A percentile compares a stretch with the other conserved stretches of the same genome.
phyloP scores from a whole-genome alignment of 371 early-diverging fungal species.

The Chytridium lagenaria region DNA sequence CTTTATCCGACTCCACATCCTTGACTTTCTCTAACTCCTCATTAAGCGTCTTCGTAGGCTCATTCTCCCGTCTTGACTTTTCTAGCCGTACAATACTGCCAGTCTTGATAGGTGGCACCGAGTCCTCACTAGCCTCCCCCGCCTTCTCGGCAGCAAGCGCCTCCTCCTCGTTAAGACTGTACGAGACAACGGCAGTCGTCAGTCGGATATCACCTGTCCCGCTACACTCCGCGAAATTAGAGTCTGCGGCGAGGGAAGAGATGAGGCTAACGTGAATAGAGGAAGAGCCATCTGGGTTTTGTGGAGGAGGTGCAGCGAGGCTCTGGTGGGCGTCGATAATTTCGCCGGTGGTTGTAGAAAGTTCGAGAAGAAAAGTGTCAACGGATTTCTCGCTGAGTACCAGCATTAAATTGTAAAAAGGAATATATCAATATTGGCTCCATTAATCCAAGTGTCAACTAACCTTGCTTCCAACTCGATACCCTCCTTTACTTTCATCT shows the following conservation, averaged over 20 bases:
- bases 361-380: constrained; percentile 12
- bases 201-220: neutral
- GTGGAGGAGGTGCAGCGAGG: neutral
- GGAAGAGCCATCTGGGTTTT: neutral
- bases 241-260: constrained; percentile 7
- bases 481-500: neutral
- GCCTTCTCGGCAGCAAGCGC: neutral
- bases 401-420: neutral
- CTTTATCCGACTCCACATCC: neutral
- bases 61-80: neutral
- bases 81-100: neutral
- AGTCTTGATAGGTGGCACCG: neutral
- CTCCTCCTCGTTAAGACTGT: constrained; percentile 7
- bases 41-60: too few relatives aligned
- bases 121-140: neutral
- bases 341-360: neutral
- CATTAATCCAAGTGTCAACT: neutral
- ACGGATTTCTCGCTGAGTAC: neutral
- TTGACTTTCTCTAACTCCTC: too few relatives aligned
- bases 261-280: neutral
- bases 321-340: neutral
- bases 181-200: constrained; percentile 1
- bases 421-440: neutral
- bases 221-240: neutral
- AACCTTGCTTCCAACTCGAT: neutral